These are phyloP conservation scores for Incumbomyces delicatus DNA, from an alignment of 2,329 filamentous ascomycete genomes.

Conservation along the genomic window DNA sequence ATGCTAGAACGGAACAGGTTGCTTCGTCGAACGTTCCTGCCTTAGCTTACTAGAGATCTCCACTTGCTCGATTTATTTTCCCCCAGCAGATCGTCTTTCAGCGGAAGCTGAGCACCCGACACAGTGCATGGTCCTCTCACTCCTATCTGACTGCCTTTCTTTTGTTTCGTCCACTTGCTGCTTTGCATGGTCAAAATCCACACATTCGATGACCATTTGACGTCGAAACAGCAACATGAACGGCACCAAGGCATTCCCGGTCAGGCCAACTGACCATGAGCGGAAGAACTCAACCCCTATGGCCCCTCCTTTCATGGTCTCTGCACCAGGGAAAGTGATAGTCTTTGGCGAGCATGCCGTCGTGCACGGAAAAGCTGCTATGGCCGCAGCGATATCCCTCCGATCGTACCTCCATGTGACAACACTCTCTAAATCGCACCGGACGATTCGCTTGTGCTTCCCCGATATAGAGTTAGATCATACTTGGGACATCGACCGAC, in stretches of 20 bases:
- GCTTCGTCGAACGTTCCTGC: neutral
- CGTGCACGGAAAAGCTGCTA: conserved; percentile 93
- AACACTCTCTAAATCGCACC: conserved; percentile 80
- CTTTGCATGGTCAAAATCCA: neutral
- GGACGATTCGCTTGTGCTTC: conserved; percentile 79
- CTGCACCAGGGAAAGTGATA: conserved; percentile 94
- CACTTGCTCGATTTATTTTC: conserved; percentile 4
- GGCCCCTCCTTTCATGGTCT: conserved; percentile 92
- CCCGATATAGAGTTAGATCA: conserved; percentile 83
- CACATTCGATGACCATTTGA: neutral
- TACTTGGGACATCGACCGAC: conserved; percentile 84
- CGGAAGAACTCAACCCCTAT: conserved; percentile 47
- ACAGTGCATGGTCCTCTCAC: neutral
- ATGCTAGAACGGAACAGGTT: neutral
- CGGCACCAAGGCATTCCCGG: conserved; percentile 13
- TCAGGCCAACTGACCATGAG: conserved; percentile 13
- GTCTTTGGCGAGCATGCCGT: conserved; percentile 96
- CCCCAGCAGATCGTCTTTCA: neutral
- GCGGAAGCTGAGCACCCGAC: too few species aligned
- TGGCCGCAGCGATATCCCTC: conserved; percentile 88
- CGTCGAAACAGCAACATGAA: conserved; percentile 11
- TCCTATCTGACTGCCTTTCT: neutral
- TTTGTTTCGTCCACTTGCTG: neutral
- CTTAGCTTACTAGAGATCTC: neutral
- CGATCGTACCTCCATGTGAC: conserved; percentile 95